phyloP scores from a whole-genome alignment of 257 asterid species.

The Capsicum pubescens region DNA sequence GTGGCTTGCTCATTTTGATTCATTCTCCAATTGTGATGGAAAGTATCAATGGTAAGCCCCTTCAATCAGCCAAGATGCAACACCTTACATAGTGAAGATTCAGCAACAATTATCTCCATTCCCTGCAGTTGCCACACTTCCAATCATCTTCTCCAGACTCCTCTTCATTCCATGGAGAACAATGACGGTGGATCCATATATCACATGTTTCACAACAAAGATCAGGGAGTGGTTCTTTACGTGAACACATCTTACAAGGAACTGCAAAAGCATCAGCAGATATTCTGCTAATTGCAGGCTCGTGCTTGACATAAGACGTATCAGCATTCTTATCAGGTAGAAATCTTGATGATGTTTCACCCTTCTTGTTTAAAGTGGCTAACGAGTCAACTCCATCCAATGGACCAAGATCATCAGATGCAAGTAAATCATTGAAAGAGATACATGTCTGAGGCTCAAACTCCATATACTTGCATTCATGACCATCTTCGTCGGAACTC shows the following conservation, averaged over 20 bases:
- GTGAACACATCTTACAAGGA: conserved; percentile 58
- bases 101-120: conserved; percentile 51
- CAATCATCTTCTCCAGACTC: conserved; percentile 49
- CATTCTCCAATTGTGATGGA: neutral
- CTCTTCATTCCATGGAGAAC: conserved; percentile 80
- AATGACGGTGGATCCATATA: conserved; percentile 57
- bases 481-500: conserved; percentile 47
- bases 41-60: neutral
- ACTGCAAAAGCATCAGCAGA: conserved; percentile 30
- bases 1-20: neutral
- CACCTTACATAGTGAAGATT: neutral
- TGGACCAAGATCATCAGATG: conserved; percentile 51
- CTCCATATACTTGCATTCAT: conserved; percentile 58
- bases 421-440: conserved; percentile 71
- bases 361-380: conserved; percentile 36
- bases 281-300: conserved; percentile 39
- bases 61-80: conserved; percentile 24
- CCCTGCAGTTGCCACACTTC: conserved; percentile 83
- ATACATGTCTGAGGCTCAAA: conserved; percentile 91
- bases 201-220: conserved; percentile 64
- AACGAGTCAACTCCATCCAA: conserved; percentile 32
- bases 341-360: conserved; percentile 41
- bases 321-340: conserved; percentile 41
- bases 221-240: conserved; percentile 54
- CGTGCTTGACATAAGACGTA: conserved; percentile 40